Evolutionary conservation across 805 yeast genomes (phyloP).

Genomic region (Ogataea pilisensis): DNA sequence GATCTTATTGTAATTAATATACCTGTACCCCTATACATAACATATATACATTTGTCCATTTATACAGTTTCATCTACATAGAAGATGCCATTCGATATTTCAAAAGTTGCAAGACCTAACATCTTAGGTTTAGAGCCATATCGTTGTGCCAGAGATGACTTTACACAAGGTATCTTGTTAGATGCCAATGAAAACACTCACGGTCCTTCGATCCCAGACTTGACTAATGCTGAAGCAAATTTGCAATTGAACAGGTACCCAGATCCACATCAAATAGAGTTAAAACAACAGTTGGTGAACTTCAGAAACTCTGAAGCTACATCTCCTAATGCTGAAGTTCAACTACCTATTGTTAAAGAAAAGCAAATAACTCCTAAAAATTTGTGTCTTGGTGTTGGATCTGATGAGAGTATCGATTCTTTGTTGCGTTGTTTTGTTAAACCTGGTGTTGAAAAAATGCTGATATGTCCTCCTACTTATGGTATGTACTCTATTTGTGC

Average conservation of each 20-base stretch:
- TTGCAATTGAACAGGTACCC: constrained; percentile 86
- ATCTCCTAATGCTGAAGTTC: constrained; percentile 18
- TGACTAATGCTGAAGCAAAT: constrained; percentile 40
- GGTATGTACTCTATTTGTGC: constrained; percentile 97
- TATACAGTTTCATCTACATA: too few species aligned
- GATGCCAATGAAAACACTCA: constrained; percentile 97
- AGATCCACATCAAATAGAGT: constrained; percentile 85
- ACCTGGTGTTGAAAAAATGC: constrained; percentile 78
- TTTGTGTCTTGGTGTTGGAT: constrained; percentile 91
- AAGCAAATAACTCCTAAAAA: constrained; percentile 47
- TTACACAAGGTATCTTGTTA: constrained; percentile 76
- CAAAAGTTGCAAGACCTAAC: constrained; percentile 75
- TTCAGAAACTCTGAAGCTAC: constrained; percentile 58
- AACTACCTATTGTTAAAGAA: constrained; percentile 11
- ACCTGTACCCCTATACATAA: too few species aligned
- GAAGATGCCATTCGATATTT: constrained; percentile 51
- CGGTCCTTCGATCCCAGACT: constrained; percentile 67
- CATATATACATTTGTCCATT: too few species aligned
- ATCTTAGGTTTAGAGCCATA: constrained; percentile 82
- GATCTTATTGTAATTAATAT: too few species aligned
- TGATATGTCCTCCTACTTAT: constrained; percentile 92
- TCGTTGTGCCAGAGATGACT: constrained; percentile 95
- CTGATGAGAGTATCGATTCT: constrained; percentile 93
- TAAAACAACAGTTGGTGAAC: constrained; percentile 67
- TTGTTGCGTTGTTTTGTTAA: constrained; percentile 77